Evolutionary conservation across 768 basidiomycete genomes (phyloP).

Genomic region (Trichaptum fuscoviolaceum): DNA sequence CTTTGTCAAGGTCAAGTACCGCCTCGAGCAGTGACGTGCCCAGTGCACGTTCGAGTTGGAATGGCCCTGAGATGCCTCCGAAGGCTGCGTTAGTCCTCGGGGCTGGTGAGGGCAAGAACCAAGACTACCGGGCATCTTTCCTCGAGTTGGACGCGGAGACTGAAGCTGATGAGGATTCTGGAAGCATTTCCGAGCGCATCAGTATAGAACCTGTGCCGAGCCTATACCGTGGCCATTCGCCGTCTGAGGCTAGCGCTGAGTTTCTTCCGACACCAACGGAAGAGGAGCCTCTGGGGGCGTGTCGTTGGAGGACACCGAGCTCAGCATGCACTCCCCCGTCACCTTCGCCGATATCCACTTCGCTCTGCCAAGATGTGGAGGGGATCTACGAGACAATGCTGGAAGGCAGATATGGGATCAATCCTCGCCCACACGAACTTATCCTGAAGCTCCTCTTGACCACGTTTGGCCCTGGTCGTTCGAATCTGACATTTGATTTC

Average conservation of each 20-base stretch:
- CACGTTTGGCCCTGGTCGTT: constrained; percentile 47
- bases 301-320: constrained; percentile 20
- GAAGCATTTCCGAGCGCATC: not conserved
- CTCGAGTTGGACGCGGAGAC: constrained; percentile 22
- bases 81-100: not conserved
- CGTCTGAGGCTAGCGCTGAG: not conserved
- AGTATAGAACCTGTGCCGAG: not conserved
- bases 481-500: constrained; percentile 39
- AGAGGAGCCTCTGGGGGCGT: constrained; percentile 27
- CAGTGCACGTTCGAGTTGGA: not conserved
- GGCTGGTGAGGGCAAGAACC: constrained; percentile 1
- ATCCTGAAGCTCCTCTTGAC: constrained; percentile 38
- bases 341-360: constrained; percentile 16
- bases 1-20: constrained; percentile 5
- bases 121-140: constrained; percentile 12
- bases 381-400: constrained; percentile 58
- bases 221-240: not conserved
- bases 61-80: constrained; percentile 3
- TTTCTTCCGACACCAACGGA: constrained; percentile 23
- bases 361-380: constrained; percentile 46
- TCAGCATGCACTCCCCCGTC: constrained; percentile 9
- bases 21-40: not conserved
- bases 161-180: not conserved
- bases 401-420: constrained; percentile 41
- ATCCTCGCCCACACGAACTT: constrained; percentile 47